phyloP scores from a whole-genome alignment of 768 basidiomycete species.

The Trametes villosa region DNA sequence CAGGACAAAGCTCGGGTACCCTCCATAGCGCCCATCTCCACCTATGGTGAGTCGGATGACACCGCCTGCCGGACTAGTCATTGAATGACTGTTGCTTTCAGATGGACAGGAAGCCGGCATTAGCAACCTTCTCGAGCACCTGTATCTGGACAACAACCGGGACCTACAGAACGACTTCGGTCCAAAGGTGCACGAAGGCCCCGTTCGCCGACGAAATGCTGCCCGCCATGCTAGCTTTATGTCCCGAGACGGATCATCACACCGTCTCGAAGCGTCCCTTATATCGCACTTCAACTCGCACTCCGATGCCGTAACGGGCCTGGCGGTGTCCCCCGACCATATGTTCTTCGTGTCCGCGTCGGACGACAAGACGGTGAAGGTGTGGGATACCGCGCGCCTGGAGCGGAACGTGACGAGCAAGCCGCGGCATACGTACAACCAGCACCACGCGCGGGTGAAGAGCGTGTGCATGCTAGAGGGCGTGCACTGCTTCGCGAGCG shows the following conservation, averaged over 20 bases:
- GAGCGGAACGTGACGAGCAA: slow-evolving; percentile 94
- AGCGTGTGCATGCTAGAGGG: slow-evolving; percentile 83
- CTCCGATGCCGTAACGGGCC: slow-evolving; percentile 72
- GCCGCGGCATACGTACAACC: slow-evolving; percentile 50
- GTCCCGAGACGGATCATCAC: slow-evolving; percentile 61
- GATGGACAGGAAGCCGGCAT: slow-evolving; percentile 93
- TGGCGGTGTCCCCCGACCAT: slow-evolving; percentile 92
- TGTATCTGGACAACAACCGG: slow-evolving; percentile 85
- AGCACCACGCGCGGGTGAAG: slow-evolving; percentile 71
- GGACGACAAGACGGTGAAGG: slow-evolving; percentile 91
- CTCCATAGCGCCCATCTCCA: slow-evolving; percentile 65
- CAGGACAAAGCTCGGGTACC: slow-evolving; percentile 51
- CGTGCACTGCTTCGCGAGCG: slow-evolving; percentile 87
- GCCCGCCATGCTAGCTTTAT: slow-evolving; percentile 65
- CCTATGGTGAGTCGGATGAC: slow-evolving; percentile 58
- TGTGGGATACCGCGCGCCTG: slow-evolving; percentile 91
- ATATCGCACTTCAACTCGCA: slow-evolving; percentile 88
- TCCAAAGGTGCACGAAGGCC: slow-evolving; percentile 81
- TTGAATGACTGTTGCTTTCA: slow-evolving; percentile 34
- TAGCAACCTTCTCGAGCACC: slow-evolving; percentile 83
- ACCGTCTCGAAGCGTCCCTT: slow-evolving; percentile 76
- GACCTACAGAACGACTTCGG: slow-evolving; percentile 93
- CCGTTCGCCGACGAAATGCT: slow-evolving; percentile 75
- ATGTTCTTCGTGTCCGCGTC: slow-evolving; percentile 93
- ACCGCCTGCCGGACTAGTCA: background rate